Conservation (phyloP, 495 filamentous ascomycete species). For the Staphylotrichum tortipilum region DNA sequence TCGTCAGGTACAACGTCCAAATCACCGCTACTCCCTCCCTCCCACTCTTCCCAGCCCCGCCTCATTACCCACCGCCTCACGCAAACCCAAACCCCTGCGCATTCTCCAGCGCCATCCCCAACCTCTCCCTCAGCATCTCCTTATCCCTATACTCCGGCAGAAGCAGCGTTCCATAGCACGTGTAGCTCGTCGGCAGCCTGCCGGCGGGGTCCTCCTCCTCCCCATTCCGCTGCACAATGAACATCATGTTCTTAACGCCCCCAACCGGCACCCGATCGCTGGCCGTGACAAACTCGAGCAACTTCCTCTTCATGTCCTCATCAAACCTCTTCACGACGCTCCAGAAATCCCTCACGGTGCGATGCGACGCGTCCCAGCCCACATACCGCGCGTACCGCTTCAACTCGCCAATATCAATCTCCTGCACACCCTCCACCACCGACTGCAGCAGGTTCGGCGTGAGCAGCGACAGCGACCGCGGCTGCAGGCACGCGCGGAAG, state of each 20-base stretch:
- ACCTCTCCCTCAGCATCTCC: conserved; percentile 61
- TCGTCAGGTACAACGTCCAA: too few relatives aligned
- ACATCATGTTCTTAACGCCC: conserved; percentile 68
- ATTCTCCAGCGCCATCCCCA: conserved; percentile 78
- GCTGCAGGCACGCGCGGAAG: conserved; percentile 69
- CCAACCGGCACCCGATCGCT: conserved; percentile 84
- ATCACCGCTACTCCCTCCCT: too few relatives aligned
- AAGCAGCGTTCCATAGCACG: conserved; percentile 80
- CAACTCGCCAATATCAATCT: conserved; percentile 66
- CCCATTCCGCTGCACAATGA: conserved; percentile 74
- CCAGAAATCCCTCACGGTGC: conserved; percentile 75
- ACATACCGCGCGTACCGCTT: conserved; percentile 64
- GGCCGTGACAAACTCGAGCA: conserved; percentile 92
- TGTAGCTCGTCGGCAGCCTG: conserved; percentile 71
- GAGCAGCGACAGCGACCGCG: conserved; percentile 61
- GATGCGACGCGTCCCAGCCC: conserved; percentile 61
- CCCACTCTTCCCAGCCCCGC: too few relatives aligned
- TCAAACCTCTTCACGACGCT: conserved; percentile 58
- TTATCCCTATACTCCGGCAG: conserved; percentile 70
- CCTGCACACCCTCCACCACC: conserved; percentile 71
- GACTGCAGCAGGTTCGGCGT: conserved; percentile 60
- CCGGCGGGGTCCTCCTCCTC: conserved; percentile 44
- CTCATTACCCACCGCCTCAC: conserved; percentile 13
- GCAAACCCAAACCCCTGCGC: conserved; percentile 84
- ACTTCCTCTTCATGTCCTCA: conserved; percentile 55